Evolutionary conservation across 2,329 filamentous ascomycete species (phyloP), one percentile per base, ranked within the genome.

Genomic region (Colletotrichum trifolii): DNA sequence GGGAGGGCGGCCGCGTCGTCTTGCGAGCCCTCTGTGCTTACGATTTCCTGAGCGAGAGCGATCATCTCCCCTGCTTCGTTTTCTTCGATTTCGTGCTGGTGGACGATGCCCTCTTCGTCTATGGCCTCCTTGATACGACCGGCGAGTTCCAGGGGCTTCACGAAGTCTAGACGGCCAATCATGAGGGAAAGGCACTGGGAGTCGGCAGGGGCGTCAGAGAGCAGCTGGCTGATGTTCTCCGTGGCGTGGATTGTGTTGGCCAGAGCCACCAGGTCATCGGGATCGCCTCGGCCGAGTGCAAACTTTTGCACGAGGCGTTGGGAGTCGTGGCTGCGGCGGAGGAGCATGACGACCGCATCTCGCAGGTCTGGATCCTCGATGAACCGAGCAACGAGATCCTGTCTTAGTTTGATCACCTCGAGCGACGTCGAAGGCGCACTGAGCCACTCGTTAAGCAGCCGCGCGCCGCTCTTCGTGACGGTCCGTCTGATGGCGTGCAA

Each of bases 241-340:
- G 92, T 94, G 6, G 91, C 89, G 55, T 86, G 78, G 65, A 98
- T 92, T 1, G 96, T 97, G 69, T 87, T 90, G 1, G 93, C 92
- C 12, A 99, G 82, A 54, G 89, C 91, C 47, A 98, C 82, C 42
- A 99, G 85, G 76, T 98, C 96, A 73, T 98, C 95, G 1, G 95
- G 86, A 72, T 97, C 92, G n/a, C 95, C 96, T 68, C 93, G 88
- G 10, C 95, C 94, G 8, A 98, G 86, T 0, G 95, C 92, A 75
- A 99, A 98, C 74, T 96, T 97, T 73, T 98, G 96, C 2, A 97
- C 89, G 3, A 99, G 83, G 1, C 96, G 91, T 72, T 96, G 91
- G 2, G 93, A 93, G 78, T 99, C 96, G 71, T 93, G 90, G 55
- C 90, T 95, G 33, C 88, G 85, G 67, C 88, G 87, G 2, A 99